Evolutionary conservation across 2,329 filamentous ascomycete species (phyloP).

Genomic region (Cladosporium sp.): DNA sequence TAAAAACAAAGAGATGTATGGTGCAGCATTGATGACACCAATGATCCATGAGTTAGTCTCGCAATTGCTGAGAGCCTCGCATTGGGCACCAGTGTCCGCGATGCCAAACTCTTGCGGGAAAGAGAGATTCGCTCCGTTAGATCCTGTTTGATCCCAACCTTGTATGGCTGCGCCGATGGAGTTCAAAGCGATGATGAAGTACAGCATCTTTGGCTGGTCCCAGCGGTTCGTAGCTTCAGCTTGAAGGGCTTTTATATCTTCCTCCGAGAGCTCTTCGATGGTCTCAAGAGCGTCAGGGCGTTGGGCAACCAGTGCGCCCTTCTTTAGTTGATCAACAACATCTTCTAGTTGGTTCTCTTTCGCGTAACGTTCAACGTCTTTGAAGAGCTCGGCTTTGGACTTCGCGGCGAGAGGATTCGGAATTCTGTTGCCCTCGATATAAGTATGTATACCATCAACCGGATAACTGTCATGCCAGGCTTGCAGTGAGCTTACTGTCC

Average conservation of each 20-base stretch:
- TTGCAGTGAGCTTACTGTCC: too few relatives aligned
- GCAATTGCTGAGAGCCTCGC: too few relatives aligned
- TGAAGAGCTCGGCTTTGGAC: constrained; percentile 47
- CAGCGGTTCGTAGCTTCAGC: constrained; percentile 48
- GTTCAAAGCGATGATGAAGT: constrained; percentile 36
- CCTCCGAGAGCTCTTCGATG: constrained; percentile 43
- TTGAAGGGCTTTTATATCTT: constrained; percentile 39
- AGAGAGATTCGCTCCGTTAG: constrained; percentile 49
- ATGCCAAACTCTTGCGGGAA: constrained; percentile 37
- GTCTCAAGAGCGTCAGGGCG: constrained; percentile 46
- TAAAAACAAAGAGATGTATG: background rate
- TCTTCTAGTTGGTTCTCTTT: constrained; percentile 14
- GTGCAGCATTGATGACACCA: background rate
- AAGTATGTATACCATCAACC: too few relatives aligned
- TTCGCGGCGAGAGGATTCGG: constrained; percentile 51
- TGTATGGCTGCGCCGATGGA: too few relatives aligned
- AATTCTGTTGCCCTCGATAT: constrained; percentile 27
- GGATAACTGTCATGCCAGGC: too few relatives aligned
- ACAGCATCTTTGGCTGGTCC: constrained; percentile 46
- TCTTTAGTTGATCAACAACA: constrained; percentile 47
- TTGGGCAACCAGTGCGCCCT: constrained; percentile 50
- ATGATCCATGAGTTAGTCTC: constrained; percentile 1
- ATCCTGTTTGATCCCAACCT: constrained; percentile 24
- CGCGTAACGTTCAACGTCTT: constrained; percentile 39
- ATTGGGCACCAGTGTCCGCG: constrained; percentile 1